Evolutionary conservation across 352 stramenopile genomes (phyloP), one percentile per base, ranked within the genome.

Genomic region (Phytophthora hibernalis): DNA sequence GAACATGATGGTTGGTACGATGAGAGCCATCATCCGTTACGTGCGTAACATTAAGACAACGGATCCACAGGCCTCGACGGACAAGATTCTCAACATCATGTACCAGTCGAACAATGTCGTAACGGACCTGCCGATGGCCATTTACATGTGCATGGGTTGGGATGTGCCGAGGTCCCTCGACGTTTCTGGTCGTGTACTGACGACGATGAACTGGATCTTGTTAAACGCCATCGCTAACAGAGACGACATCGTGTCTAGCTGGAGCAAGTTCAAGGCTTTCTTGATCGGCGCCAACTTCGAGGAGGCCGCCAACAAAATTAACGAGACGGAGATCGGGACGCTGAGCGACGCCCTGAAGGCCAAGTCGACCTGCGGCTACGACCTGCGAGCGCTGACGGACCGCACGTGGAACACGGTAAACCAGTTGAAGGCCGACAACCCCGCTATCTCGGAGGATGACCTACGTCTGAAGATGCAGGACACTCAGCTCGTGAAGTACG

Each of bases 31-130:
- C 28, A 68, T 74, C 15, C 65, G 60, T 50, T 87, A 79, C 52
- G 54, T 68, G 2, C 56, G 61, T 43, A 74, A 65, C 24, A 62
- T 77, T 24, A 47, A 82, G 16, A 70, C 59, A 9, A 69, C 78
- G 20, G 68, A 79, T 5, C 79, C 77, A 0, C 61, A 72, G 58
- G 77, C 73, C 18, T 79, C 83, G 22, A 65, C 76, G 18, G 70
- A 82, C 31, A 78, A 90, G 68, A 61, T 90, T 43, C 11, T 80
- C 26, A 79, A 72, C 40, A 57, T 89, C n/a, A 38, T 92, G 35
- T 72, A 70, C 58, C 84, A 92, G 64, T 80, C 79, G 6, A 65
- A 92, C 61, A 81, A 90, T n/a, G 69, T 79, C 2, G 62, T 88
- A 4, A 77, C 72, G 35, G 83, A 92, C 33, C 44, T 90, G 40